These are phyloP conservation scores for Tricholomella constricta DNA, from an alignment of 768 basidiomycete species.

Conservation along the genomic window DNA sequence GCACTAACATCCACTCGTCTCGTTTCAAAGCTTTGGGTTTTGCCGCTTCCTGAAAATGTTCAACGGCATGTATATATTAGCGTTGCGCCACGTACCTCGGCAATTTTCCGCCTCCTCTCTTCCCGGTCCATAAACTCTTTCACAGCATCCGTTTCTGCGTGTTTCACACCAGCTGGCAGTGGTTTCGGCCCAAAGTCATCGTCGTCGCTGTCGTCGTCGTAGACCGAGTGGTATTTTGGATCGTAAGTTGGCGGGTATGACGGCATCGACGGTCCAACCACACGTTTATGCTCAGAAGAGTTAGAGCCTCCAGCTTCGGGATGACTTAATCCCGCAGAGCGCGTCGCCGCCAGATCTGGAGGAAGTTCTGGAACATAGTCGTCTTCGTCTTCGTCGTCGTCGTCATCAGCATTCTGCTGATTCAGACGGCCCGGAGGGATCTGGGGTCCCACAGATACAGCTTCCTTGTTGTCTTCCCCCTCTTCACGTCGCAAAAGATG, in stretches of 20 bases:
- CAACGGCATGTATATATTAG: background rate
- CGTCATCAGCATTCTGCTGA: constrained; percentile 23
- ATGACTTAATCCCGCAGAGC: constrained; percentile 26
- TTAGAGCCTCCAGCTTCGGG: constrained; percentile 17
- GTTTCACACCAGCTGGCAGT: constrained; percentile 48
- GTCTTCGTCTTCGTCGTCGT: constrained; percentile 51
- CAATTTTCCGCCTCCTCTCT: constrained; percentile 68
- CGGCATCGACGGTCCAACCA: constrained; percentile 58
- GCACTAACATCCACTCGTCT: constrained; percentile 98
- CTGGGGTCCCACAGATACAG: constrained; percentile 24
- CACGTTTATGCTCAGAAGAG: constrained; percentile 33
- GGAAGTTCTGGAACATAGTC: constrained; percentile 76
- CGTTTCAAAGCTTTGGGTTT: constrained; percentile 80
- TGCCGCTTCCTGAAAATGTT: constrained; percentile 57
- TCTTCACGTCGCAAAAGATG: constrained; percentile 37
- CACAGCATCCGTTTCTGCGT: constrained; percentile 62
- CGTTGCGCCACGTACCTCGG: constrained; percentile 49
- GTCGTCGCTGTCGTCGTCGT: constrained; percentile 55
- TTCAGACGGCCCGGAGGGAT: constrained; percentile 30
- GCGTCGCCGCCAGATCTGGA: constrained; percentile 60
- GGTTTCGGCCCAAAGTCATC: constrained; percentile 88
- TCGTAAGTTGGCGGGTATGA: constrained; percentile 37
- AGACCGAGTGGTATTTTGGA: constrained; percentile 22
- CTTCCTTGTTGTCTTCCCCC: constrained; percentile 28
- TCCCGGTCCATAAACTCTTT: constrained; percentile 85